Percentiles rank a stretch among this genome's conserved stretches.
Evolutionary conservation across 1,139 yeast genomes (phyloP).

Genomic region (Kluyveromyces marxianus): DNA sequence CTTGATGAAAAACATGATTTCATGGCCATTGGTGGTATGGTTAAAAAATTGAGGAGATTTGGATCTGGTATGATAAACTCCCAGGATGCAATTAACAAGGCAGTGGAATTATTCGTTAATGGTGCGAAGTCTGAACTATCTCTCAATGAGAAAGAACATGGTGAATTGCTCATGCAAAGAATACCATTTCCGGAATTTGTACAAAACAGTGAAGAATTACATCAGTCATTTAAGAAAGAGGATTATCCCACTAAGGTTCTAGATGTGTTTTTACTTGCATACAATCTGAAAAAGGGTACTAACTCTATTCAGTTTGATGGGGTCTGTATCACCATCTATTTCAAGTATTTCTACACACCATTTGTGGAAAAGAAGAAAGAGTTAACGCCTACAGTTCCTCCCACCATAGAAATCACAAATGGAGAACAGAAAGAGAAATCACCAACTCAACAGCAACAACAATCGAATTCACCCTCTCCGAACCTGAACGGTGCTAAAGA

Average conservation of each 20-base stretch:
- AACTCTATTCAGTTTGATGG: slow-evolving; percentile 29
- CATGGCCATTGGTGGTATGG: slow-evolving; percentile 48
- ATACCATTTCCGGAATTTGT: slow-evolving; percentile 22
- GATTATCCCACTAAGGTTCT: slow-evolving; percentile 16
- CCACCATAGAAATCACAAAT: not conserved
- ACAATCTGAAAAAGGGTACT: slow-evolving; percentile 27
- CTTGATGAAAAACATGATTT: slow-evolving; percentile 50
- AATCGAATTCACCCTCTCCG: not conserved
- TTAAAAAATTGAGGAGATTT: slow-evolving; percentile 67
- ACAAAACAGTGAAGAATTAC: slow-evolving; percentile 17
- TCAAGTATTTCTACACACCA: slow-evolving; percentile 27
- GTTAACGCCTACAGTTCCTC: not conserved
- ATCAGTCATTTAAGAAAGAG: slow-evolving; percentile 13
- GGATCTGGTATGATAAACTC: slow-evolving; percentile 56
- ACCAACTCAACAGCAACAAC: not conserved
- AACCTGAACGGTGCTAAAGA: not conserved
- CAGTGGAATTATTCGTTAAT: slow-evolving; percentile 18
- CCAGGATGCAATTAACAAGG: slow-evolving; percentile 23
- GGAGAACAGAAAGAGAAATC: not conserved
- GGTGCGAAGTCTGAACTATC: slow-evolving; percentile 16
- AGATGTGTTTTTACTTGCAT: slow-evolving; percentile 22
- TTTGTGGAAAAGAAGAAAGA: slow-evolving; percentile 9
- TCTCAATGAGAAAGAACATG: slow-evolving; percentile 22
- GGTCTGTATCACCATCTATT: slow-evolving; percentile 25
- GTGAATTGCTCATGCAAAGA: slow-evolving; percentile 22